phyloP scores from a whole-genome alignment of 108 stramenopile genomes.

The Pseudonitzschia delicatissima region DNA sequence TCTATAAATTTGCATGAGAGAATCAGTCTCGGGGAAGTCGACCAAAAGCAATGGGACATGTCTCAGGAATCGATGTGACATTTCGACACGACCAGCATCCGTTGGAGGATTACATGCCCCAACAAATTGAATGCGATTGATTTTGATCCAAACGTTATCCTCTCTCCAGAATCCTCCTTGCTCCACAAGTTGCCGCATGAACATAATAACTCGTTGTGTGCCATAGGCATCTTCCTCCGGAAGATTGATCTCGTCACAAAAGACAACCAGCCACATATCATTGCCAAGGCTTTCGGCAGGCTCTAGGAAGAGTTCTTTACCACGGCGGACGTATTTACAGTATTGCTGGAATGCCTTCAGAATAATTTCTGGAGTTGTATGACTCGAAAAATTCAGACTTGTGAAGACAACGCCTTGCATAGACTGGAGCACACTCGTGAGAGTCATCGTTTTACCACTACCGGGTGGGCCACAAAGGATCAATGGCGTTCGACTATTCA shows the following conservation, averaged over 20 bases:
- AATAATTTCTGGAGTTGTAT: constrained; percentile 95
- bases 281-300: constrained; percentile 74
- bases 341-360: constrained; percentile 93
- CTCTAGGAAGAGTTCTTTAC: constrained; percentile 82
- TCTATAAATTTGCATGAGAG: constrained; percentile 94
- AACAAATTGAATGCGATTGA: constrained; percentile 93
- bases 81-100: constrained; percentile 92
- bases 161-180: constrained; percentile 97
- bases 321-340: constrained; percentile 88
- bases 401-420: constrained; percentile 92
- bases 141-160: constrained; percentile 92
- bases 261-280: constrained; percentile 92
- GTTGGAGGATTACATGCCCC: constrained; percentile 99
- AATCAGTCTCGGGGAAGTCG: constrained; percentile 90
- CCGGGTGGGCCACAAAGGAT: constrained; percentile 99
- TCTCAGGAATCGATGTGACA: constrained; percentile 92
- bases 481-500: constrained; percentile 83
- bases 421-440: constrained; percentile 89
- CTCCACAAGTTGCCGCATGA: constrained; percentile 96
- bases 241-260: constrained; percentile 99
- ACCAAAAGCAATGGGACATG: constrained; percentile 97
- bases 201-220: constrained; percentile 94
- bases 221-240: constrained; percentile 95
- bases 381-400: constrained; percentile 92
- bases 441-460: constrained; percentile 96